Evolutionary conservation across 331 rosid genomes (phyloP).

Genomic region (Acacia pycnantha): DNA sequence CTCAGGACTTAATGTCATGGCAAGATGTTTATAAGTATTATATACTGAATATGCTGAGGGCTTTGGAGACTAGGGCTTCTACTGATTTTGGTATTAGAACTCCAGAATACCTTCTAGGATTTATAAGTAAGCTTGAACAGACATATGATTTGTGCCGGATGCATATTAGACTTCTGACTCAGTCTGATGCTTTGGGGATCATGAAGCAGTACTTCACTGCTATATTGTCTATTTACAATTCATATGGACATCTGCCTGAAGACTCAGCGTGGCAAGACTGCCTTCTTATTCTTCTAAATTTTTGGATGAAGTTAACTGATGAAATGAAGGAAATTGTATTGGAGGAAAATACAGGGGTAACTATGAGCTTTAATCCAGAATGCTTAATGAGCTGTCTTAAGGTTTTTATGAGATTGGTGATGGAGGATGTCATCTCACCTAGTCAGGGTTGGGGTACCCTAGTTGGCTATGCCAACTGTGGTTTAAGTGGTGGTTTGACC

Average conservation of each 20-base stretch:
- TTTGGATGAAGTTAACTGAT: constrained; percentile 79
- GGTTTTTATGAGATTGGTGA: constrained; percentile 76
- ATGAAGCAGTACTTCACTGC: constrained; percentile 72
- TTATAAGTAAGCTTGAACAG: constrained; percentile 78
- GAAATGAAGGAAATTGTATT: constrained; percentile 67
- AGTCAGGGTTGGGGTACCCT: constrained; percentile 90
- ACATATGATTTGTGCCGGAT: constrained; percentile 57
- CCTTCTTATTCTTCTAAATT: constrained; percentile 76
- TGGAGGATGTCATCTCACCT: constrained; percentile 88
- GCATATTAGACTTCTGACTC: constrained; percentile 60
- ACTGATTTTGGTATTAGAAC: constrained; percentile 44
- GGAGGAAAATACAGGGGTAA: constrained; percentile 47
- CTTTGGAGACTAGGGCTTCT: constrained; percentile 61
- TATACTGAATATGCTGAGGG: constrained; percentile 48
- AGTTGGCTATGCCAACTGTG: constrained; percentile 53
- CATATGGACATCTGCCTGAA: constrained; percentile 68
- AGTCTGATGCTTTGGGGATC: constrained; percentile 71
- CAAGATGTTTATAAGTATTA: constrained; percentile 83
- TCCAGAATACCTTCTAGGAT: constrained; percentile 71
- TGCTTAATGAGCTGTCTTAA: constrained; percentile 66
- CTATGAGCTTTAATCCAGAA: constrained; percentile 51
- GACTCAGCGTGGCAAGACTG: constrained; percentile 90
- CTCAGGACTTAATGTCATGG: constrained; percentile 77
- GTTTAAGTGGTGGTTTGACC: constrained; percentile 62
- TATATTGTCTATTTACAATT: constrained; percentile 59